Conservation (phyloP, 345 rosid genomes). For the Hibiscus syriacus region DNA sequence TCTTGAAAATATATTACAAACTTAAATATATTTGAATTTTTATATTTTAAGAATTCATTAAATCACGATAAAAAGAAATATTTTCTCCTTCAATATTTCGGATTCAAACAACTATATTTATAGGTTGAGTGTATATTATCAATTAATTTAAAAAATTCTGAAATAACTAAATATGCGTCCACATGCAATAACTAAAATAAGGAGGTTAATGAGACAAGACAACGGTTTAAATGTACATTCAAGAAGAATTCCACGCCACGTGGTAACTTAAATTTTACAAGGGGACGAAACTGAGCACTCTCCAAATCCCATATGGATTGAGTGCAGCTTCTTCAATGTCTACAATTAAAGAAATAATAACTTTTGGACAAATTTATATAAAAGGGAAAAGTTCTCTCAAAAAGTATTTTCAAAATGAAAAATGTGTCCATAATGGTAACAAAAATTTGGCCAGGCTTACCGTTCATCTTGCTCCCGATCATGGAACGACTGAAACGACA, state of each 20-base stretch:
- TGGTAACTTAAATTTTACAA: constrained; percentile 12
- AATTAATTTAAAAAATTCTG: too few species aligned
- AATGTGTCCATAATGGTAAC: constrained; percentile 10
- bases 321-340: constrained; percentile 30
- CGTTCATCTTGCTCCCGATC: constrained; percentile 59
- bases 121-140: too few species aligned
- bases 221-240: not conserved
- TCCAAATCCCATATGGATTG: constrained; percentile 40
- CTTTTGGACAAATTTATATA: not conserved
- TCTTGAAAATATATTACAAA: too few species aligned
- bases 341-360: constrained; percentile 17
- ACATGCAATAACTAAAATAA: too few species aligned
- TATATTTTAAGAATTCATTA: too few species aligned
- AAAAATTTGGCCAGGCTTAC: constrained; percentile 24
- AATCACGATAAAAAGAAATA: too few species aligned
- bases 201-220: too few species aligned
- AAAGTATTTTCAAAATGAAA: not conserved
- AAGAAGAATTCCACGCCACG: not conserved
- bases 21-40: too few species aligned
- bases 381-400: not conserved
- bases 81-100: too few species aligned
- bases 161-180: too few species aligned
- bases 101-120: too few species aligned
- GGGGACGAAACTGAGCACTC: constrained; percentile 17
- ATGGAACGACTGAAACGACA: constrained; percentile 44